Percentiles rank a stretch among this genome's conserved stretches.
Conservation (phyloP, 768 basidiomycete genomes). For the Pulveroboletus ravenelii region DNA sequence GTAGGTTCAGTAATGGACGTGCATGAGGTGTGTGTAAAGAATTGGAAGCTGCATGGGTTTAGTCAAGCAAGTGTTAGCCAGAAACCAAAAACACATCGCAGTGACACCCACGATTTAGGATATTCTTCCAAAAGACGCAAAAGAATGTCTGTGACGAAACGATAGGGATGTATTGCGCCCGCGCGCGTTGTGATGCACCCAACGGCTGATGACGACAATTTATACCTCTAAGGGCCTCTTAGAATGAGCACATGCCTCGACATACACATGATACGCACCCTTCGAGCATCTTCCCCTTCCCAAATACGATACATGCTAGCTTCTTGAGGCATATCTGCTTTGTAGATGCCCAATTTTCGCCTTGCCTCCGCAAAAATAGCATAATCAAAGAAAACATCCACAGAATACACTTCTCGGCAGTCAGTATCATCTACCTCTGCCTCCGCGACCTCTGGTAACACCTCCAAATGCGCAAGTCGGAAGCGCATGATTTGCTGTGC, state of each 20-base stretch:
- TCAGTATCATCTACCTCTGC: slow-evolving; percentile 26
- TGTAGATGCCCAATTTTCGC: slow-evolving; percentile 40
- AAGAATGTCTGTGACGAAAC: slow-evolving; percentile 58
- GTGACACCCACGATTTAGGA: slow-evolving; percentile 31
- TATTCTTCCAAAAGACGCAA: slow-evolving; percentile 48
- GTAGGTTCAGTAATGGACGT: slow-evolving; percentile 31
- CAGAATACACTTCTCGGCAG: slow-evolving; percentile 31
- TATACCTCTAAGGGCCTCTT: slow-evolving; percentile 39
- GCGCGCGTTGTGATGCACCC: slow-evolving; percentile 53
- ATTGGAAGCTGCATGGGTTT: slow-evolving; percentile 27
- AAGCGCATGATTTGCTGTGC: slow-evolving; percentile 40
- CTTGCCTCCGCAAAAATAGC: slow-evolving; percentile 36
- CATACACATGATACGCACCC: slow-evolving; percentile 24
- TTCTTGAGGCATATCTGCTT: slow-evolving; percentile 49
- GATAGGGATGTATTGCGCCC: slow-evolving; percentile 67
- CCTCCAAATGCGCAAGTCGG: slow-evolving; percentile 35
- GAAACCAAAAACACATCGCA: slow-evolving; percentile 4
- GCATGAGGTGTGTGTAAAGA: slow-evolving; percentile 44
- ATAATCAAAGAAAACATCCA: slow-evolving; percentile 33
- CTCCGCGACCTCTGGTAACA: slow-evolving; percentile 29
- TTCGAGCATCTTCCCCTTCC: slow-evolving; percentile 31
- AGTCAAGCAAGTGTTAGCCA: neutral
- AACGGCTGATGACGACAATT: slow-evolving; percentile 40
- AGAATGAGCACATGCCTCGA: neutral
- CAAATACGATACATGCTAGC: slow-evolving; percentile 26